Percentiles rank a stretch among this genome's conserved stretches.
Evolutionary conservation across 306 rosid species (phyloP).

Genomic region (Hylodesmum podocarpum): DNA sequence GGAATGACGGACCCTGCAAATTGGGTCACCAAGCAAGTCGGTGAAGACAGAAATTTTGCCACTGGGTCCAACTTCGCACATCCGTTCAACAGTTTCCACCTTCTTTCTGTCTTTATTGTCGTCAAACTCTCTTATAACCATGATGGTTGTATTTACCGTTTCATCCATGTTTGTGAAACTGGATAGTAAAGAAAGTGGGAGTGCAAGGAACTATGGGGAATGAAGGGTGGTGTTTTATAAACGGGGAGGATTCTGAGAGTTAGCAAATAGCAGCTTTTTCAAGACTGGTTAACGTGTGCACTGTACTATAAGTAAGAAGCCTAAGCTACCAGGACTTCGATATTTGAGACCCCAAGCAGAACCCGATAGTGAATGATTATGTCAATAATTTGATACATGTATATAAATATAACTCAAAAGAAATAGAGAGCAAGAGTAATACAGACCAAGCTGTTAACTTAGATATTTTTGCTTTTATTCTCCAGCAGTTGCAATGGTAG

Average conservation of each 20-base stretch:
- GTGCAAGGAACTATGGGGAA: neutral
- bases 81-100: slow-evolving; percentile 73
- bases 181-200: neutral
- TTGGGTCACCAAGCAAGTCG: slow-evolving; percentile 89
- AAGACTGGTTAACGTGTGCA: slow-evolving; percentile 44
- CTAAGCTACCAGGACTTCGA: neutral
- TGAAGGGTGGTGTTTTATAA: neutral
- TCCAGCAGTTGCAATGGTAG: slow-evolving; percentile 33
- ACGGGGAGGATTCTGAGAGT: neutral
- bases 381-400: neutral
- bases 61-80: slow-evolving; percentile 83
- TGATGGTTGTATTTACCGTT: neutral
- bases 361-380: neutral
- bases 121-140: slow-evolving; percentile 61
- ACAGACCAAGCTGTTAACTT: neutral
- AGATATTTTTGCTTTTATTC: slow-evolving; percentile 6
- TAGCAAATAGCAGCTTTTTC: slow-evolving; percentile 39
- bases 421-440: neutral
- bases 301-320: slow-evolving; percentile 38
- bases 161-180: slow-evolving; percentile 26
- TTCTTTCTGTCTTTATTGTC: slow-evolving; percentile 40
- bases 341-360: slow-evolving; percentile 11
- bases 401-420: neutral
- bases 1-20: slow-evolving; percentile 95
- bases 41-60: slow-evolving; percentile 77